Evolutionary conservation across 768 basidiomycete species (phyloP).

Genomic region (Obba rivulosa): DNA sequence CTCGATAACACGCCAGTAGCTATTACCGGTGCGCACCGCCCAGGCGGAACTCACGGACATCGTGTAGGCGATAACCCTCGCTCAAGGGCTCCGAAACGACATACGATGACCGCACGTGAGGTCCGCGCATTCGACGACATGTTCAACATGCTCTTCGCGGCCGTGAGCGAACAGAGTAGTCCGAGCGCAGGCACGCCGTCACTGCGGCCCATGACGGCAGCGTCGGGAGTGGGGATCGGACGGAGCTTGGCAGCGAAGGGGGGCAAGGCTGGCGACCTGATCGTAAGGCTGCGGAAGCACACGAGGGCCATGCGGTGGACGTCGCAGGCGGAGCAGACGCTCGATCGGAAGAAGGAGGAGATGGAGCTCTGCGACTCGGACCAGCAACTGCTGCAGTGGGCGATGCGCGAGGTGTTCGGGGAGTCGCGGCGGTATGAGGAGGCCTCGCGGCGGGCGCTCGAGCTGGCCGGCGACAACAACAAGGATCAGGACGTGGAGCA

Average conservation of each 20-base stretch:
- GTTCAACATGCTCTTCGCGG: conserved; percentile 60
- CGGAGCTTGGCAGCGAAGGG: conserved; percentile 4
- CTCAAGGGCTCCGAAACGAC: conserved; percentile 30
- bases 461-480: conserved; percentile 9
- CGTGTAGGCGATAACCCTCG: neutral
- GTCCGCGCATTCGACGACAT: conserved; percentile 63
- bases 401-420: conserved; percentile 60
- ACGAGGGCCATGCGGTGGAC: conserved; percentile 60
- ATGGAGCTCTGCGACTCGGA: conserved; percentile 70
- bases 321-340: conserved; percentile 65
- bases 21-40: conserved; percentile 1
- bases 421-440: conserved; percentile 47
- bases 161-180: conserved; percentile 29
- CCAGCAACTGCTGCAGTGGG: conserved; percentile 70
- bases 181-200: neutral
- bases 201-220: conserved; percentile 2
- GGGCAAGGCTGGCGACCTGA: conserved; percentile 40
- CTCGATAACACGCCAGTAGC: conserved; percentile 26
- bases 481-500: conserved; percentile 22
- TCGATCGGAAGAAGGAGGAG: conserved; percentile 61
- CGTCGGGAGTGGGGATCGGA: conserved; percentile 13
- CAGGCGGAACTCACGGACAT: conserved; percentile 2
- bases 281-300: conserved; percentile 49
- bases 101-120: conserved; percentile 67
- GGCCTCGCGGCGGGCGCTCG: conserved; percentile 35